These are phyloP conservation scores for Talinum fruticosum DNA, from an alignment of 148 eudicot species.

Conservation along the genomic window DNA sequence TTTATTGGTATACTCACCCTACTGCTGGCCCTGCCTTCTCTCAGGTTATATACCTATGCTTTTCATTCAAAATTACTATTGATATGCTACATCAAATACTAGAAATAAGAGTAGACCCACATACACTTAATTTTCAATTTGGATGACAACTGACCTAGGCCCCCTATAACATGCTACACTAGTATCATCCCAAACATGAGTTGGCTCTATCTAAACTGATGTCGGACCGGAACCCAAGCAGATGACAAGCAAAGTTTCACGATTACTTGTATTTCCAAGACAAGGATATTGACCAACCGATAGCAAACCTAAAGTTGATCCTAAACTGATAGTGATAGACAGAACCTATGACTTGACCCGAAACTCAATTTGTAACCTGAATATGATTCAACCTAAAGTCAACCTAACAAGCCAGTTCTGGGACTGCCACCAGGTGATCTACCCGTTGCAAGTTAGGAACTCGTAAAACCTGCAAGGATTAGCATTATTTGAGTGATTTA, in stretches of 20 bases:
- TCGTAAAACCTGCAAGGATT: no score
- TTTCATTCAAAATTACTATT: background rate
- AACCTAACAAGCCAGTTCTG: background rate
- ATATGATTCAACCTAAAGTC: no score
- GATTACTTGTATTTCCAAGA: background rate
- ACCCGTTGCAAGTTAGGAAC: background rate
- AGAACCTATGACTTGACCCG: background rate
- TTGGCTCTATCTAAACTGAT: background rate
- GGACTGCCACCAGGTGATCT: background rate
- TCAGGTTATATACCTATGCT: slow-evolving; percentile 26
- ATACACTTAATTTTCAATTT: background rate
- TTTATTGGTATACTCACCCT: slow-evolving; percentile 55
- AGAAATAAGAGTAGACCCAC: background rate
- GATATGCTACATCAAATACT: background rate
- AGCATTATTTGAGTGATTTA: no score
- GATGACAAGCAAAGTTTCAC: background rate
- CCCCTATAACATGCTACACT: background rate
- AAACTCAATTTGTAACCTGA: background rate
- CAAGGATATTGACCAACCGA: background rate
- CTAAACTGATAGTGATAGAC: background rate
- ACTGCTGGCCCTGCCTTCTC: slow-evolving; percentile 50
- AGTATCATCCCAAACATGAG: background rate
- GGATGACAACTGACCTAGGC: no score
- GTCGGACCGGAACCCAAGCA: background rate
- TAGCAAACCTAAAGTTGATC: background rate